Base-by-base conservation (phyloP, 164 flowering plant species). In the Magnolia changhungtana region DNA sequence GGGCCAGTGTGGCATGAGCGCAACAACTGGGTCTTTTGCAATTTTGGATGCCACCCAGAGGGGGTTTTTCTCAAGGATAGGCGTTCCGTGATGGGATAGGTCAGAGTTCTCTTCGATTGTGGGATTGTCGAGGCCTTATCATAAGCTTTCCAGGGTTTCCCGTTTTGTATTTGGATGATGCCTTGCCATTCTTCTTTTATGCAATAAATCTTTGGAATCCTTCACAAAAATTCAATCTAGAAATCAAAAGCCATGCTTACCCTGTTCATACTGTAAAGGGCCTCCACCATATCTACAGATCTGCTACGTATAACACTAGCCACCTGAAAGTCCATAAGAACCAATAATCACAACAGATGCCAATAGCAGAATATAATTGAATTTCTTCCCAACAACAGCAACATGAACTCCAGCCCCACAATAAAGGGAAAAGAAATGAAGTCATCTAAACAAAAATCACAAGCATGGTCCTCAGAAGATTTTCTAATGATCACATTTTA, bases 201-300 rank as follows among this genome's bases (percentile, higher is more conserved):
- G 45, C 45, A 37, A 37, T 19, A 14, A 14, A 59, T 59, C 63
- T 59, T 59, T 59, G 63, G 63, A 59, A 59, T 19, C 63, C 63
- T 13, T 19, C 63, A 59, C 16, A 59, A 59, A 59, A 59, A 20
- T 65, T 65, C 68, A 65, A 14, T 10, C 16, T 11, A 51, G 19
- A 23, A 67, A 67, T 9, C 10, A 27, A 50, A 64, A 20, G 55
- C 55, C 67, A 81, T 9, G 55, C 86, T 71, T 80, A 94, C 99
- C 91, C 85, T 87, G 77, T 94, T 96, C 94, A 92, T 87, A 71
- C 83, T 88, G 82, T 87, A 96, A 77, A 96, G 97, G 79, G 98
- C 91, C 85, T 91, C 95, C 84, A 92, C 98, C 99, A 96, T 96
- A 78, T 92, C 97, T 16, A 80, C 75, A 71, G 97, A 85, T 84